Evolutionary conservation across 192 early-diverging fungal species (phyloP), one percentile per base, ranked within the genome.

Genomic region (Entophlyctis helioformis): DNA sequence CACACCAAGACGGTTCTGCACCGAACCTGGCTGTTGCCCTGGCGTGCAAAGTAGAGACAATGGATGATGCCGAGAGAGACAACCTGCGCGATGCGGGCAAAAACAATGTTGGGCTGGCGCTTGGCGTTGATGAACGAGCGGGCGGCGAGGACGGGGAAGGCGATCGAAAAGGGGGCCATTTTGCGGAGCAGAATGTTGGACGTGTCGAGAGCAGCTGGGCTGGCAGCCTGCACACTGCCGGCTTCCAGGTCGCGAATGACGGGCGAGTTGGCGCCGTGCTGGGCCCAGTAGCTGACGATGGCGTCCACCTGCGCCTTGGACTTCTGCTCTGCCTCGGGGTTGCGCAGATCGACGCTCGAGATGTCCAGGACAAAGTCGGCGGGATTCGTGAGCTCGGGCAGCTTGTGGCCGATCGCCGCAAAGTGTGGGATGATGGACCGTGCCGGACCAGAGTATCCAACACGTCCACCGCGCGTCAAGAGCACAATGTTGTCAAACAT

Each of bases 401-500:
- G 32, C 6, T 33, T 12, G 48, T 60, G 51, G 33, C 48, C 50
- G 4, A 63, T 28, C 11, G 25, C 12, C 10, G 39, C 46, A 36
- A 71, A 62, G 36, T 71, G 56, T 9, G 58, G 59, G 26, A 69
- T 31, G 28, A 60, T 49, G 18, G 33, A 16, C 10, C 6, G n/a
- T 2, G 42, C 52, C 0, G 54, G 43, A 7, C 67, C 67, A 39
- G 63, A 57, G 29, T 51, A 69, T 2, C 55, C 62, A 2, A 62
- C 48, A 10, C 61, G 54, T 33, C 59, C 59, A 29, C n/a, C n/a
- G 23, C 56, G 56, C 1, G 48, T 48, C 3, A 58, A 31, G 2
- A 51, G 44, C 18, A 46, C 11, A 31, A 58, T 41, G 36, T 35
- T 51, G 63, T 88, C 84, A 50, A 87, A 83, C 16, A 80, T 63